phyloP scores from a whole-genome alignment of 495 filamentous ascomycete species.

The Saxispiralis lemnorum region DNA sequence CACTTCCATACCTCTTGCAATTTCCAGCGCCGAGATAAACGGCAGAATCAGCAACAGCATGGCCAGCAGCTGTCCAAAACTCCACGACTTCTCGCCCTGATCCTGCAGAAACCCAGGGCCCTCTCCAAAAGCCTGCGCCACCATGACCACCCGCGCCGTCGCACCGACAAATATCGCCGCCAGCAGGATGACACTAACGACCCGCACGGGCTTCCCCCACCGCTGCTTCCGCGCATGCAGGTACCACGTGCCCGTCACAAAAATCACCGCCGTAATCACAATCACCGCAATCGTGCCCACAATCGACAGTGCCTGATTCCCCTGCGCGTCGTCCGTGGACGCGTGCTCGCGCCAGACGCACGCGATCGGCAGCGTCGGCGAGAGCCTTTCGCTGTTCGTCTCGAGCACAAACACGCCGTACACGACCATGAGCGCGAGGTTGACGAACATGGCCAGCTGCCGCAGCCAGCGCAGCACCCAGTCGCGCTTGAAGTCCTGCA shows the following conservation, averaged over 20 bases:
- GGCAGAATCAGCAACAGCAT: slow-evolving; percentile 37
- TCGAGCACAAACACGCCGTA: slow-evolving; percentile 34
- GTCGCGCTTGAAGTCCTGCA: slow-evolving; percentile 42
- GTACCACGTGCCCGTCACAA: slow-evolving; percentile 37
- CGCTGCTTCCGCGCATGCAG: slow-evolving; percentile 30
- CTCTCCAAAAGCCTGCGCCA: slow-evolving; percentile 35
- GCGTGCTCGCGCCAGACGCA: slow-evolving; percentile 30
- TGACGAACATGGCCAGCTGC: slow-evolving; percentile 40
- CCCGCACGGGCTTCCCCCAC: slow-evolving; percentile 31
- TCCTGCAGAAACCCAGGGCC: slow-evolving; percentile 28
- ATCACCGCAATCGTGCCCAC: slow-evolving; percentile 36
- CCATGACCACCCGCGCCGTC: slow-evolving; percentile 30
- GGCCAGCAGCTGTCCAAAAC: slow-evolving; percentile 38
- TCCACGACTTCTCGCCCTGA: slow-evolving; percentile 36
- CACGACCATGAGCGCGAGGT: slow-evolving; percentile 32
- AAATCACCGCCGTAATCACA: slow-evolving; percentile 32
- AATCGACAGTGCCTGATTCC: slow-evolving; percentile 27
- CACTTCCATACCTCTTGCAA: slow-evolving; percentile 32
- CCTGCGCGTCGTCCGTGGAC: slow-evolving; percentile 8
- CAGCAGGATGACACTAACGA: slow-evolving; percentile 31
- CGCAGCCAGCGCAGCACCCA: slow-evolving; percentile 44
- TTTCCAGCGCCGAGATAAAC: slow-evolving; percentile 36
- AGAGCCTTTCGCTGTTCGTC: slow-evolving; percentile 29
- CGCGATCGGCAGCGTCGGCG: slow-evolving; percentile 31
- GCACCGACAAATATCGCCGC: slow-evolving; percentile 33